Evolutionary conservation across 2,329 filamentous ascomycete species (phyloP), one percentile per base, ranked within the genome.

Genomic region (Ceratocystis variospora): DNA sequence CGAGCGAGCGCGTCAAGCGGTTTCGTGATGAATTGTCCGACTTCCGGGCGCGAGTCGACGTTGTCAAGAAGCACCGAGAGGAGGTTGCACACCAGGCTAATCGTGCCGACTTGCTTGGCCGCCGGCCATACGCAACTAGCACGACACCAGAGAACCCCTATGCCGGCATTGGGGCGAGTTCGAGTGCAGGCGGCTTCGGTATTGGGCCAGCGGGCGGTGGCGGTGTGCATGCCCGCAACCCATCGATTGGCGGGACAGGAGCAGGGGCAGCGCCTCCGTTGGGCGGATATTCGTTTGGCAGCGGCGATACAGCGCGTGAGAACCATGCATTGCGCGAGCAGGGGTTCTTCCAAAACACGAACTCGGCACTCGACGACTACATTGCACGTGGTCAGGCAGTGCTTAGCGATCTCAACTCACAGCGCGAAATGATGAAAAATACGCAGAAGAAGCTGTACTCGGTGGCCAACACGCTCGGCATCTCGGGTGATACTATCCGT

Each of bases 401-500:
- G 46, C 80, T 97, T 33, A 88, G 89, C 5, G 92, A 97, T 76
- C 76, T 99, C 66, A 88, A 89, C 2, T 83, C 94, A 72, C 94
- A 99, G 79, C 83, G 90, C 65, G 93, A 97, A 74, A 92, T 96
- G 79, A 80, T 99, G 69, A 99, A 99, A 79, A 89, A 87, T 63
- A 97, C 94, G 25, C 94, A 99, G 77, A 87, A 87, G 75, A 85
- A 86, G 74, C 79, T 99, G 62, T 97, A 97, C 74, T 93, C 85
- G 71, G 91, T 96, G 22, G 94, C 90, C 5, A 97, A 96, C 73
- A 97, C 94, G 25, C 77, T 99, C 61, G 94, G 94, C 0, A 83
- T 99, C 68, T 95, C 89, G 72, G 92, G 93, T 22, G 93, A 97
- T 74, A 99, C 94, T 1, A 99, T 99, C 70, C 86, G 94, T 61